phyloP scores from a whole-genome alignment of 257 asterid genomes.

The Craterostigma plantagineum region DNA sequence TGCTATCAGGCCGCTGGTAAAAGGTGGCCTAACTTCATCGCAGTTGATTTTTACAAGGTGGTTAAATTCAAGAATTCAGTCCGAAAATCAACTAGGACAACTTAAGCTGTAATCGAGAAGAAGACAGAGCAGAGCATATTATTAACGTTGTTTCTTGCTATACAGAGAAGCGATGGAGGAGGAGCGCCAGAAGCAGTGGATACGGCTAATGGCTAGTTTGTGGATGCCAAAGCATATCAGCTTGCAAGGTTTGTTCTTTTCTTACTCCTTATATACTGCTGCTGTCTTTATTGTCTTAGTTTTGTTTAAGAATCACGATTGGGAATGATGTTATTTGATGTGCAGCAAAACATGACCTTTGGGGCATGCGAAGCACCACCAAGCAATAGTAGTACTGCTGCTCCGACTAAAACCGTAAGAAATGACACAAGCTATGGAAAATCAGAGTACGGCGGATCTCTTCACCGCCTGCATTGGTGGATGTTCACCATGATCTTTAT shows the following conservation, averaged over 20 bases:
- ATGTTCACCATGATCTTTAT: constrained; percentile 15
- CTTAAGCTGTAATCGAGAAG: too few relatives aligned
- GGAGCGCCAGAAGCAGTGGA: constrained; percentile 83
- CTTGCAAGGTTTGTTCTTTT: constrained; percentile 44
- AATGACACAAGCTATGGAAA: constrained; percentile 21
- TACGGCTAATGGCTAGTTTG: constrained; percentile 59
- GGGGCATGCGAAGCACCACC: constrained; percentile 54
- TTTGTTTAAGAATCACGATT: not conserved
- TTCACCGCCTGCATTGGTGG: constrained; percentile 23
- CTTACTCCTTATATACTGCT: too few relatives aligned
- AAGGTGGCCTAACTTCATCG: constrained; percentile 91
- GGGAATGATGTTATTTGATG: too few relatives aligned
- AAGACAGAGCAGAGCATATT: too few relatives aligned
- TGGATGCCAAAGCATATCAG: constrained; percentile 52
- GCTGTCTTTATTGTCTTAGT: not conserved
- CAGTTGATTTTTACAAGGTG: constrained; percentile 90
- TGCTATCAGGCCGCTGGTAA: constrained; percentile 57
- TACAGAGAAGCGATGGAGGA: constrained; percentile 95
- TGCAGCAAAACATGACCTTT: constrained; percentile 48
- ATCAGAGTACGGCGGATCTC: constrained; percentile 12
- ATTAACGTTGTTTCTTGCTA: not conserved
- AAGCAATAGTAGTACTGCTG: constrained; percentile 15
- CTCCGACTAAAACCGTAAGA: constrained; percentile 16
- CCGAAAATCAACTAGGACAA: too few relatives aligned
- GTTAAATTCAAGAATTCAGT: not conserved